phyloP scores from a whole-genome alignment of 1,284 basidiomycete species.

The Testicularia cyperi region DNA sequence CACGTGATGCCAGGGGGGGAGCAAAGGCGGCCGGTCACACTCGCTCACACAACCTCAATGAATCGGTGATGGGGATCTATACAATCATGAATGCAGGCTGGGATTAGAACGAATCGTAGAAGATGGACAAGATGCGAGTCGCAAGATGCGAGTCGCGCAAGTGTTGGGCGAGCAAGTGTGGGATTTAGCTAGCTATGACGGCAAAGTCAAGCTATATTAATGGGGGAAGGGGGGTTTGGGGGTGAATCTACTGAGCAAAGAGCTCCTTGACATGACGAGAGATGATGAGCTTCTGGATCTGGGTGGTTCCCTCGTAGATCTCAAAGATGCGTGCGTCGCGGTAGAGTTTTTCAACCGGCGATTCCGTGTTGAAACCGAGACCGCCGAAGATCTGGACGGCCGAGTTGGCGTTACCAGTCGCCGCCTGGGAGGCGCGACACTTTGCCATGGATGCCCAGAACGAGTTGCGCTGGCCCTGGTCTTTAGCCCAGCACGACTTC shows the following conservation, averaged over 20 bases:
- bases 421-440: conserved; percentile 61
- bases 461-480: conserved; percentile 64
- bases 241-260: conserved; percentile 40
- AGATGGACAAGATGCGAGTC: no score
- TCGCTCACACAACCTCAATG: no score
- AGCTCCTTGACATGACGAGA: conserved; percentile 52
- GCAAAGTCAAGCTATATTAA: no score
- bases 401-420: conserved; percentile 42
- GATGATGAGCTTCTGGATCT: conserved; percentile 57
- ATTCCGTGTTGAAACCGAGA: conserved; percentile 65
- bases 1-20: no score
- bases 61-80: no score
- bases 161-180: no score
- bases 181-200: no score
- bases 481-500: conserved; percentile 64
- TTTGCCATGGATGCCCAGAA: conserved; percentile 67
- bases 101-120: no score
- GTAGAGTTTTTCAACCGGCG: conserved; percentile 66
- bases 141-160: no score
- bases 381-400: conserved; percentile 64
- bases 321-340: conserved; percentile 58
- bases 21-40: no score
- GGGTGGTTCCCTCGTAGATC: conserved; percentile 57
- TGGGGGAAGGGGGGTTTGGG: no score
- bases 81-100: no score